A percentile compares a stretch with the other conserved stretches of the same genome.
Conservation (phyloP, 495 filamentous ascomycete species). For the Hyaloscypha bicolor region DNA sequence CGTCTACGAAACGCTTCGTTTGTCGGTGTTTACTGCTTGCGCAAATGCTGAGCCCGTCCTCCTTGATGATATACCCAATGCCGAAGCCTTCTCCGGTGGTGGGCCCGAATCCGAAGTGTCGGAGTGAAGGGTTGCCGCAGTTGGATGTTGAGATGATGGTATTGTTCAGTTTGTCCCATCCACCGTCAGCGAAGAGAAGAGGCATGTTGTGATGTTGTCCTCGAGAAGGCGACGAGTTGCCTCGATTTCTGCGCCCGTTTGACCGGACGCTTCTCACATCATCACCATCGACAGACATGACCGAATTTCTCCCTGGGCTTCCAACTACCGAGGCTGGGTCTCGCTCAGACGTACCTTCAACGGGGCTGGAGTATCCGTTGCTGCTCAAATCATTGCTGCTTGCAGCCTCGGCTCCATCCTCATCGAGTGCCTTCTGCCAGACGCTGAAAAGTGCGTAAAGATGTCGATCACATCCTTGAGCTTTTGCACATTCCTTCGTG, state of each 20-base stretch:
- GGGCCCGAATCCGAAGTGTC: slow-evolving; percentile 95
- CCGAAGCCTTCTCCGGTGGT: slow-evolving; percentile 95
- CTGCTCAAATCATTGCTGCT: slow-evolving; percentile 62
- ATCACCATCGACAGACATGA: slow-evolving; percentile 35
- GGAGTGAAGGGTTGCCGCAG: slow-evolving; percentile 95
- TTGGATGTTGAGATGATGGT: slow-evolving; percentile 97
- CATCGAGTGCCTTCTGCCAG: slow-evolving; percentile 88
- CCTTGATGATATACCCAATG: slow-evolving; percentile 99
- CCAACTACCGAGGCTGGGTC: slow-evolving; percentile 50
- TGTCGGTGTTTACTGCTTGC: slow-evolving; percentile 91
- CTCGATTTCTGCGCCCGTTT: slow-evolving; percentile 35
- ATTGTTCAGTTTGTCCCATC: slow-evolving; percentile 94
- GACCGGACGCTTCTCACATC: slow-evolving; percentile 26
- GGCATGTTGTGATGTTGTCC: slow-evolving; percentile 39
- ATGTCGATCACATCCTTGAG: slow-evolving; percentile 89
- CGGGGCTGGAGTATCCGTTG: slow-evolving; percentile 55
- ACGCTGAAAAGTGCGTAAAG: slow-evolving; percentile 93
- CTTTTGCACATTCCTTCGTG: slow-evolving; percentile 89
- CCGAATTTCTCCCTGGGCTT: slow-evolving; percentile 57
- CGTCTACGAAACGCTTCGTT: slow-evolving; percentile 86
- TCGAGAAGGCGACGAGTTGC: slow-evolving; percentile 20
- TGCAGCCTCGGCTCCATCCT: slow-evolving; percentile 59
- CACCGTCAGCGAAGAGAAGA: slow-evolving; percentile 73
- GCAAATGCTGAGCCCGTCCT: slow-evolving; percentile 89
- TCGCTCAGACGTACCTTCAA: slow-evolving; percentile 46